Conservation (phyloP, 2,329 filamentous ascomycete genomes). For the Fusarium algeriense region DNA sequence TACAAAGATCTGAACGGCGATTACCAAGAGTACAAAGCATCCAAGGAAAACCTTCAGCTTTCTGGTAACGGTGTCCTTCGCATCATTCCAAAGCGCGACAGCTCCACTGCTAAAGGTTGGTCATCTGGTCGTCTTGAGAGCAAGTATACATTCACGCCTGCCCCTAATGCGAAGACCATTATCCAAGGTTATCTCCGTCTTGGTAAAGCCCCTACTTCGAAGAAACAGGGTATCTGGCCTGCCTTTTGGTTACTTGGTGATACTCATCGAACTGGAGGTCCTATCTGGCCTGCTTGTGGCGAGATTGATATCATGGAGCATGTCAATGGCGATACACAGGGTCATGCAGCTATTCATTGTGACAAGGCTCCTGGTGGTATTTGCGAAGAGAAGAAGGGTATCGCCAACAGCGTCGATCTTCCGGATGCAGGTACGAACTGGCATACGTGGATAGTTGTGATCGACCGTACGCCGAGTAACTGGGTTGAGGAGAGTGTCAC, state of each 20-base stretch:
- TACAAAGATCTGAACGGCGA: slow-evolving; percentile 14
- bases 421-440: slow-evolving; percentile 48
- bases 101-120: slow-evolving; percentile 53
- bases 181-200: slow-evolving; percentile 59
- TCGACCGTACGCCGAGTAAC: slow-evolving; percentile 59
- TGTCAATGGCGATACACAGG: slow-evolving; percentile 19
- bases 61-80: slow-evolving; percentile 62
- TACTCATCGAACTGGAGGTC: slow-evolving; percentile 32
- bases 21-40: slow-evolving; percentile 47
- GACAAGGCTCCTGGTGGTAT: slow-evolving; percentile 53
- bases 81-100: slow-evolving; percentile 59
- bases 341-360: slow-evolving; percentile 36
- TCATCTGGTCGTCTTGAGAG: slow-evolving; percentile 65
- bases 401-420: not conserved
- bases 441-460: slow-evolving; percentile 61
- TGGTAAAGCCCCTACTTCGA: slow-evolving; percentile 28
- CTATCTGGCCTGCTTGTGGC: slow-evolving; percentile 40
- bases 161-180: slow-evolving; percentile 54
- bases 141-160: slow-evolving; percentile 59
- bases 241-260: slow-evolving; percentile 46
- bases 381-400: slow-evolving; percentile 61
- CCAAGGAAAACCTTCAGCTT: slow-evolving; percentile 58
- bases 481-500: slow-evolving; percentile 61
- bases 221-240: slow-evolving; percentile 59
- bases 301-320: slow-evolving; percentile 42